Base-by-base conservation (phyloP, 129 eudicot species). In the Rutidosis leptorrhynchoides region DNA sequence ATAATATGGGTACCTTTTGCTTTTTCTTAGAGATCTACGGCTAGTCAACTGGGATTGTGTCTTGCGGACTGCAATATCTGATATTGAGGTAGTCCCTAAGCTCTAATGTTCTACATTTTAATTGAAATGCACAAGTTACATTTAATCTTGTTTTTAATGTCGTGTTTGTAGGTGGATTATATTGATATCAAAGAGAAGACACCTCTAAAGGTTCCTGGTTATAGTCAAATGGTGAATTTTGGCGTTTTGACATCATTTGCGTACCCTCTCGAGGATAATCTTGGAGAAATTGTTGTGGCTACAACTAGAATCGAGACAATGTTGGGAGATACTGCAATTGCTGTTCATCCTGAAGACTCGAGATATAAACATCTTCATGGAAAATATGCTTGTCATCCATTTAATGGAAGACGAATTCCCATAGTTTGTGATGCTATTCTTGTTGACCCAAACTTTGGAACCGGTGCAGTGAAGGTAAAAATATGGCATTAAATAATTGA, bases 11-110 rank as follows among this genome's bases (percentile, higher is more conserved):
- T 55, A 22, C 59, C 51, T 22, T 74, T 63, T 59, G 62, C 42
- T 21, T 72, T 57, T 40, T 15, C 68, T 54, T 76, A 92, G 96
- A 80, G 96, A 83, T 81, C 64, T 86, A 11, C 87, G 98, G 23
- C 74, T 93, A n/a, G 98, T 93, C 67, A 88, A 93, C 65, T 93
- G 98, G 98, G 98, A 88, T 73, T 93, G 98, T 82, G 90, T 86
- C 67, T 61, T 93, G 84, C 74, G 95, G 60, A 93, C 98, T 16
- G 98, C 98, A 37, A 85, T 93, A 78, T 93, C 98, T 74, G 96
- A 93, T 77, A 93, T 93, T 48, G 98, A 93, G 88, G 98, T 93
- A 62, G 59, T 70, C 60, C 24, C n/a, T n/a, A 7, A 42, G 11
- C 17, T 6, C 30, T 45, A 7, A 42, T 22, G 58, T 40, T 52